Conservation (phyloP, 768 basidiomycete genomes). For the Boletus reticuloceps region DNA sequence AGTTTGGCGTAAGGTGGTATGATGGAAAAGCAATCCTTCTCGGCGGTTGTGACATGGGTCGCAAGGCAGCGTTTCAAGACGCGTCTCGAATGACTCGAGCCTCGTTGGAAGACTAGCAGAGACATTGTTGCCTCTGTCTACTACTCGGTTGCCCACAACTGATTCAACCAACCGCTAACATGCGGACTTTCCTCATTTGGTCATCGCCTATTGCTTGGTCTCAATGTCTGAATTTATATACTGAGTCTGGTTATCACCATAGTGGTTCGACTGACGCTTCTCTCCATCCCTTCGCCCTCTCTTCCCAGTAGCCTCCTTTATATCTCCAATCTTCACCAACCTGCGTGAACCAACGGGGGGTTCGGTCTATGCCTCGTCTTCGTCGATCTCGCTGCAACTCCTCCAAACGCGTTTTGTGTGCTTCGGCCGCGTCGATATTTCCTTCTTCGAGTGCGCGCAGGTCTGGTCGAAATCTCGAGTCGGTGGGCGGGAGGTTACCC, state of each 20-base stretch:
- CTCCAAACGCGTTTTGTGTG: slow-evolving; percentile 69
- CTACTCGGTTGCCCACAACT: neutral
- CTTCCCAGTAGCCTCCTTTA: slow-evolving; percentile 82
- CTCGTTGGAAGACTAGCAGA: slow-evolving; percentile 17
- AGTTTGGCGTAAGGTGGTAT: slow-evolving; percentile 82
- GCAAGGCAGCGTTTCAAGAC: slow-evolving; percentile 35
- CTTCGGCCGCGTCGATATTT: slow-evolving; percentile 65
- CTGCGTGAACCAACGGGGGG: slow-evolving; percentile 75
- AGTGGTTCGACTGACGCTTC: slow-evolving; percentile 45
- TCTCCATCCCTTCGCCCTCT: slow-evolving; percentile 63
- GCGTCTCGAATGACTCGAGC: slow-evolving; percentile 7
- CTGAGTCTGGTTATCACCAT: slow-evolving; percentile 50
- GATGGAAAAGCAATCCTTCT: slow-evolving; percentile 67
- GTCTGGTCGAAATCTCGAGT: slow-evolving; percentile 80
- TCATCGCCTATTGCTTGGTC: neutral
- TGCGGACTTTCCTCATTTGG: neutral
- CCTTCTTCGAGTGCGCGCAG: slow-evolving; percentile 83
- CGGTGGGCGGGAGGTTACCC: slow-evolving; percentile 69
- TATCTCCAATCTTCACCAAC: slow-evolving; percentile 74
- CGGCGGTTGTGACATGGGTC: slow-evolving; percentile 39
- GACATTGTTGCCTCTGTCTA: slow-evolving; percentile 16
- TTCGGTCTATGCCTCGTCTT: slow-evolving; percentile 51
- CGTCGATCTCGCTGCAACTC: slow-evolving; percentile 75
- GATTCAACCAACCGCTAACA: no score
- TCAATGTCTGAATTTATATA: neutral